phyloP scores from a whole-genome alignment of 805 yeast species.

The Candida namnaoensis region DNA sequence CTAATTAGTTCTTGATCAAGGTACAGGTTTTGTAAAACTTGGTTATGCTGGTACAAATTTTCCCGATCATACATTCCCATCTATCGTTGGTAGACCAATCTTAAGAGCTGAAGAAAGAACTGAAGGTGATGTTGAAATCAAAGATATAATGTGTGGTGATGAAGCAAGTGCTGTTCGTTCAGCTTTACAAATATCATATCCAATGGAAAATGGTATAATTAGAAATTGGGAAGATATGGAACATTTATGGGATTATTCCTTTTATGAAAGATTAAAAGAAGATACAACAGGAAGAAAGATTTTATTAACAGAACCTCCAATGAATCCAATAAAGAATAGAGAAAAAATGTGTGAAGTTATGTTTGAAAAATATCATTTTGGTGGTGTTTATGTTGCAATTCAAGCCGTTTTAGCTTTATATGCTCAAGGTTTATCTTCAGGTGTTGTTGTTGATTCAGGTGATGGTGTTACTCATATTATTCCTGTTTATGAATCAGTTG shows the following conservation, averaged over 20 bases:
- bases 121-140: constrained; percentile 59
- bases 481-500: constrained; percentile 95
- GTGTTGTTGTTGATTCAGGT: constrained; percentile 98
- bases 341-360: constrained; percentile 87
- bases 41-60: constrained; percentile 96
- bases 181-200: constrained; percentile 86
- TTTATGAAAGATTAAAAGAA: constrained; percentile 80
- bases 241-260: constrained; percentile 95
- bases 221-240: constrained; percentile 99
- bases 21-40: constrained; percentile 96
- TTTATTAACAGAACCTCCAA: constrained; percentile 92
- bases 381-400: constrained; percentile 91
- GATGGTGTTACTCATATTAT: constrained; percentile 98
- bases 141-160: constrained; percentile 96
- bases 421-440: constrained; percentile 94
- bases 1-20: constrained; percentile 85
- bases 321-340: constrained; percentile 88
- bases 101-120: constrained; percentile 91
- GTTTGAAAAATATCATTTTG: constrained; percentile 86
- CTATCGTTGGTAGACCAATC: constrained; percentile 96
- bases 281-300: constrained; percentile 76
- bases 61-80: constrained; percentile 95
- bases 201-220: constrained; percentile 98
- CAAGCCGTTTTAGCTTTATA: constrained; percentile 97
- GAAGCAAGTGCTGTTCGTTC: constrained; percentile 91